These are phyloP conservation scores for Camellia granthamiana DNA, from an alignment of 148 eudicot species.

Conservation along the genomic window DNA sequence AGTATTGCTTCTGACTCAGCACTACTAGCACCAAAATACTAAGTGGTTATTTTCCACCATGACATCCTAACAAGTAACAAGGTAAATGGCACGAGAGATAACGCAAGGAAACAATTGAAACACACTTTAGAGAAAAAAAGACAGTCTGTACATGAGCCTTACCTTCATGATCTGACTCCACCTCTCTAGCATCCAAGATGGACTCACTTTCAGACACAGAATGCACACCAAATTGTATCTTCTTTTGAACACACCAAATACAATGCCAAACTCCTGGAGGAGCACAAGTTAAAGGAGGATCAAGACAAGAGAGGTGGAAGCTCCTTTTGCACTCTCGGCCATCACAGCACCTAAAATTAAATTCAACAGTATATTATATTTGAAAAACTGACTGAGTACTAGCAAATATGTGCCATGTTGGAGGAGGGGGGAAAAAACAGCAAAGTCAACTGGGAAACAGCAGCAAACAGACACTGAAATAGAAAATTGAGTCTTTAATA, in stretches of 20 bases:
- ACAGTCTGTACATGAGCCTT: conserved; percentile 3
- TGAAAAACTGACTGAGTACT: not conserved
- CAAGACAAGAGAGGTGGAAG: conserved; percentile 28
- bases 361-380: not conserved
- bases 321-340: conserved; percentile 32
- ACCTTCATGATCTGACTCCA: conserved; percentile 22
- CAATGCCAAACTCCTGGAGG: conserved; percentile 38
- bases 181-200: conserved; percentile 20
- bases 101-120: not conserved
- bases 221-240: conserved; percentile 22
- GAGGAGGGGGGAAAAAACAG: not conserved
- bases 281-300: conserved; percentile 19
- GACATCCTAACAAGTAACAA: not conserved
- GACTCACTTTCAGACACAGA: conserved; percentile 31
- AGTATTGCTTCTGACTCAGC: conserved; percentile 28
- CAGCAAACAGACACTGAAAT: not conserved
- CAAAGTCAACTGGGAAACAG: not conserved
- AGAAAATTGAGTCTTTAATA: not conserved
- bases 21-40: conserved; percentile 4
- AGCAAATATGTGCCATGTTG: not conserved
- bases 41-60: not conserved
- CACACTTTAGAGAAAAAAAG: not conserved
- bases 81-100: conserved; percentile 1
- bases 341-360: conserved; percentile 22
- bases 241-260: conserved; percentile 28